Percentiles rank a stretch among this genome's conserved stretches.
Conservation (phyloP, 495 filamentous ascomycete genomes). For the Massariosphaeria phaeospora region DNA sequence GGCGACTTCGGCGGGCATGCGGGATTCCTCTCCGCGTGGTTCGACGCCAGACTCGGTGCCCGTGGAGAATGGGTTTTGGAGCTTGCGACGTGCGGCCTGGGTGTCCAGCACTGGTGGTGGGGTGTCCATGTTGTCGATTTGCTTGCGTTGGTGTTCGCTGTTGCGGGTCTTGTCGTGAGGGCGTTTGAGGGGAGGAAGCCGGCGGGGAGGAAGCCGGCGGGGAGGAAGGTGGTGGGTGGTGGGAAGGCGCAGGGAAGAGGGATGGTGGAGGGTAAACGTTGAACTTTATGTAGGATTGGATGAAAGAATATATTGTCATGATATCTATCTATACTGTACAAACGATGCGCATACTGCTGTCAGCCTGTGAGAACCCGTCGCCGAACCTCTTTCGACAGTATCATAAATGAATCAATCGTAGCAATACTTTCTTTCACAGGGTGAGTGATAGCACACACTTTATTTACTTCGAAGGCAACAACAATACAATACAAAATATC, state of each 20-base stretch:
- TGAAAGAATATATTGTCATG: too few species aligned
- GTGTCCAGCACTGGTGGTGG: slow-evolving; percentile 94
- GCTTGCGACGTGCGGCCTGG: slow-evolving; percentile 68
- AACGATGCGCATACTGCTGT: neutral
- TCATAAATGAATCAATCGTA: too few species aligned
- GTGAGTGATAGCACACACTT: too few species aligned
- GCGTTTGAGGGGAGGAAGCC: neutral
- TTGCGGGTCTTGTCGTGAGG: neutral
- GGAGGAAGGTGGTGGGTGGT: neutral
- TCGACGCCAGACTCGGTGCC: slow-evolving; percentile 53
- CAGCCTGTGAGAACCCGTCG: neutral
- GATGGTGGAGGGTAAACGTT: neutral
- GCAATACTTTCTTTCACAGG: too few species aligned
- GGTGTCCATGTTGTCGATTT: slow-evolving; percentile 57
- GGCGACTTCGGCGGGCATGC: slow-evolving; percentile 86
- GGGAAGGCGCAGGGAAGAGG: neutral
- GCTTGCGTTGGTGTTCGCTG: slow-evolving; percentile 18
- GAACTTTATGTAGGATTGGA: too few species aligned
- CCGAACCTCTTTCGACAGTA: neutral
- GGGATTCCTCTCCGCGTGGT: slow-evolving; percentile 83
- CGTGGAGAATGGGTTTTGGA: slow-evolving; percentile 70
- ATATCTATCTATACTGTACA: too few species aligned
- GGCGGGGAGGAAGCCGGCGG: too few species aligned
- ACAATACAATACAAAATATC: too few species aligned
- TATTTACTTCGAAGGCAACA: too few species aligned